phyloP scores from a whole-genome alignment of 495 filamentous ascomycete species.

The Annulohypoxylon nitens region DNA sequence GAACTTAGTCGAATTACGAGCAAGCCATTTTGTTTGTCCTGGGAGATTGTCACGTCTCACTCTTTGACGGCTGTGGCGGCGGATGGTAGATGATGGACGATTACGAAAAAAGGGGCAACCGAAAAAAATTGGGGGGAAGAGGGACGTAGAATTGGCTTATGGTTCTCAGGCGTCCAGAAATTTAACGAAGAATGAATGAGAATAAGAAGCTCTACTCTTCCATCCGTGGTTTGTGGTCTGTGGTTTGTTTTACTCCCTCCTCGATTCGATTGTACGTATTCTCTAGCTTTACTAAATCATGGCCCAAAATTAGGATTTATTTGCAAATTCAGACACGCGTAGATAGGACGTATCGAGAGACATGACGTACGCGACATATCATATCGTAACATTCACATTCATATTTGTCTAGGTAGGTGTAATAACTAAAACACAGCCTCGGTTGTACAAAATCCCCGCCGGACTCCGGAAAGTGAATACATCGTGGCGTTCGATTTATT shows the following conservation, averaged over 20 bases:
- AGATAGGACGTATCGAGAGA: background rate
- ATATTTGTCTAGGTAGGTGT: background rate
- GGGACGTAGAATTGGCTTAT: conserved; percentile 43
- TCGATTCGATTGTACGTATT: conserved; percentile 31
- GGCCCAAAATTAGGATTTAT: conserved; percentile 4
- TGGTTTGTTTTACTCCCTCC: conserved; percentile 18
- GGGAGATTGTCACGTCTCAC: conserved; percentile 2
- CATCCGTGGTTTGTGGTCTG: conserved; percentile 12
- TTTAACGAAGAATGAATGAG: conserved; percentile 21
- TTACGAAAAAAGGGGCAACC: background rate
- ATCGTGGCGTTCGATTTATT: background rate
- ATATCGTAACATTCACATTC: background rate
- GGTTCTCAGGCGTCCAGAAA: conserved; percentile 28
- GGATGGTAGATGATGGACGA: conserved; percentile 17
- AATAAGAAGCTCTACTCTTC: conserved; percentile 36
- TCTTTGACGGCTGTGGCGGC: conserved; percentile 17
- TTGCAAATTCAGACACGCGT: conserved; percentile 6
- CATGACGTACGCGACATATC: conserved; percentile 5
- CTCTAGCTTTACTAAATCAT: conserved; percentile 17
- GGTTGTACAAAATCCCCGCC: background rate
- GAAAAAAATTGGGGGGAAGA: conserved; percentile 20
- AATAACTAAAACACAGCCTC: background rate
- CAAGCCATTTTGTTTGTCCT: conserved; percentile 35
- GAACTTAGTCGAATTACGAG: conserved; percentile 24
- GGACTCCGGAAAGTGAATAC: background rate